These are phyloP conservation scores for Tetracentron sinense DNA, from an alignment of 164 flowering plant genomes.

Conservation along the genomic window DNA sequence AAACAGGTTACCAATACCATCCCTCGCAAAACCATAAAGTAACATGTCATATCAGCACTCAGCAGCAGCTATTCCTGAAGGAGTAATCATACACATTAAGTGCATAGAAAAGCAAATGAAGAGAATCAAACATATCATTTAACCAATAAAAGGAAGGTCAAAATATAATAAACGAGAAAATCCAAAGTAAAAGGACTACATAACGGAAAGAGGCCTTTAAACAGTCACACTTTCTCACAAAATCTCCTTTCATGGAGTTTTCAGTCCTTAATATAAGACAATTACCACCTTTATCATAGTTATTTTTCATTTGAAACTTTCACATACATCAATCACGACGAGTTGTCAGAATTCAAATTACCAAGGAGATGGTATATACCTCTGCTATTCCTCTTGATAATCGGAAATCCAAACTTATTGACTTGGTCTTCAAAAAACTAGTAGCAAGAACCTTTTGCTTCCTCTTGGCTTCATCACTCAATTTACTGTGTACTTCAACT, in stretches of 20 bases:
- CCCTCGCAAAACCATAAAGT: no score
- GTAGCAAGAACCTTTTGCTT: constrained; percentile 46
- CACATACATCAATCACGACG: not conserved
- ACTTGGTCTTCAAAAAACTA: constrained; percentile 56
- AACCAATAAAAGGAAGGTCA: no score
- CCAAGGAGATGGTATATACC: constrained; percentile 36
- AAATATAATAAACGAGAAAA: no score
- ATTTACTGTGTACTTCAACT: constrained; percentile 23
- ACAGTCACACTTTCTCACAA: not conserved
- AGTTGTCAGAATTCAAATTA: not conserved
- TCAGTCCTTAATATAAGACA: not conserved
- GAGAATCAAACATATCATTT: no score
- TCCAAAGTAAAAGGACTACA: no score
- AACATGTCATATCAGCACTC: no score
- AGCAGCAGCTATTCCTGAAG: no score
- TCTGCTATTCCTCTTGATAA: constrained; percentile 88
- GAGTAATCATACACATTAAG: no score
- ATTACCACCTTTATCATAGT: not conserved
- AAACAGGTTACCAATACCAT: no score
- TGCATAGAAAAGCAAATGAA: no score
- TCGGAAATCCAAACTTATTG: constrained; percentile 83
- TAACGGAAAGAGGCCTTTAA: no score
- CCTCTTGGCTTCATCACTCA: constrained; percentile 35
- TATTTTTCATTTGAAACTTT: not conserved
- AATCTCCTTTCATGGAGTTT: not conserved